Percentiles rank a stretch among this genome's conserved stretches.
These are phyloP conservation scores for Gentiana straminea DNA, from an alignment of 257 asterid genomes.

Conservation along the genomic window DNA sequence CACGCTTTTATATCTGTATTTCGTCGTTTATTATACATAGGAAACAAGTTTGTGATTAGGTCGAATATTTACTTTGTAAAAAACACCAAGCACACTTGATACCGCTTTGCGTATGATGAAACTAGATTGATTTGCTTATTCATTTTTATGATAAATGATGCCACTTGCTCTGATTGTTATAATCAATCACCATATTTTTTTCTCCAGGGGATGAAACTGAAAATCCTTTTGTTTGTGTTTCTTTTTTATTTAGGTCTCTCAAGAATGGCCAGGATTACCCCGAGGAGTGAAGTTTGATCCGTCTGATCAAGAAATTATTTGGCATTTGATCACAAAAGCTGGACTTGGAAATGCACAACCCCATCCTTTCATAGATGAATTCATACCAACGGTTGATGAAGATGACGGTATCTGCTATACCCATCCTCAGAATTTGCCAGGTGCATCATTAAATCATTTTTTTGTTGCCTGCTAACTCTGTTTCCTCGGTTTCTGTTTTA, in stretches of 20 bases:
- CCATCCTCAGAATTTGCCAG: conserved; percentile 90
- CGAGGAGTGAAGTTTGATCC: conserved; percentile 97
- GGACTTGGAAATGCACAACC: conserved; percentile 36
- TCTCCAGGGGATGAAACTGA: too few species aligned
- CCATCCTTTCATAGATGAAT: conserved; percentile 81
- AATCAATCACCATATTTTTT: too few species aligned
- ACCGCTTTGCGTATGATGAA: too few species aligned
- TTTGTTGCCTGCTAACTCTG: neutral
- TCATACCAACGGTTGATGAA: conserved; percentile 71
- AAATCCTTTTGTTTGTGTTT: too few species aligned
- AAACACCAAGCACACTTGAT: too few species aligned
- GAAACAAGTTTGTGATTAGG: too few species aligned
- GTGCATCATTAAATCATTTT: conserved; percentile 21
- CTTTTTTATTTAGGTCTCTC: conserved; percentile 38
- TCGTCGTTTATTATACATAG: too few species aligned
- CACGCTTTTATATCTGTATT: too few species aligned
- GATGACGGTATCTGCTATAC: conserved; percentile 95
- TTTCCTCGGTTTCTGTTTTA: neutral
- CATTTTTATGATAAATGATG: too few species aligned
- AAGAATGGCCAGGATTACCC: conserved; percentile 96
- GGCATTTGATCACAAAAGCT: conserved; percentile 76
- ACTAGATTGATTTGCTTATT: too few species aligned
- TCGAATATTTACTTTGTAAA: too few species aligned
- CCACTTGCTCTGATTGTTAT: too few species aligned
- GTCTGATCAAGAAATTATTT: conserved; percentile 72